Percentiles rank a stretch among this genome's conserved stretches.
phyloP scores from a whole-genome alignment of 2,329 filamentous ascomycete genomes.

The Trichoderma koningiopsis region DNA sequence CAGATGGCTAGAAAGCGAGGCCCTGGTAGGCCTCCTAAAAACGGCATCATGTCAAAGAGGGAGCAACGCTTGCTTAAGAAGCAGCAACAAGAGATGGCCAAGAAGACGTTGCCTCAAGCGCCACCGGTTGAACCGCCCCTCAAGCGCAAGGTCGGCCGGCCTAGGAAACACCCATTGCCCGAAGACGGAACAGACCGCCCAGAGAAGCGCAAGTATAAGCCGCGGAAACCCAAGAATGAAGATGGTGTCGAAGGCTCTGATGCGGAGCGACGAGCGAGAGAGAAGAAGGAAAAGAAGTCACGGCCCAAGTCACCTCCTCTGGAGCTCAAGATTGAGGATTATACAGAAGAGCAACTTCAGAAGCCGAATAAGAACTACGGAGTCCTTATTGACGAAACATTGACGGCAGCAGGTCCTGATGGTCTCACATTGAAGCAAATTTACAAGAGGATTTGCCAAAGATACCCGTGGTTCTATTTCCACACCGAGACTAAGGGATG shows the following conservation, averaged over 20 bases:
- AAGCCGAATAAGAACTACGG: conserved; percentile 66
- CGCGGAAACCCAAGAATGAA: conserved; percentile 57
- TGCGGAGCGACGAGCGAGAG: conserved; percentile 56
- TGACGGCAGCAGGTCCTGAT: conserved; percentile 55
- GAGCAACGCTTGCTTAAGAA: conserved; percentile 68
- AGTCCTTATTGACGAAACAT: conserved; percentile 61
- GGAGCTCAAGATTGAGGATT: conserved; percentile 57
- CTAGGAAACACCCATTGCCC: conserved; percentile 63
- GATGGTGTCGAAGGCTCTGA: conserved; percentile 59
- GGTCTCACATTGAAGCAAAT: conserved; percentile 63
- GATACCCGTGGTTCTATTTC: conserved; percentile 63
- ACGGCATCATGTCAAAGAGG: conserved; percentile 80
- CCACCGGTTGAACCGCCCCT: conserved; percentile 53
- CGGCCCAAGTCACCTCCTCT: conserved; percentile 63
- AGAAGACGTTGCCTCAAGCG: conserved; percentile 53
- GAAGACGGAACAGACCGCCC: conserved; percentile 57
- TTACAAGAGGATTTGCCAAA: conserved; percentile 61
- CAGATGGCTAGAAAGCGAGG: conserved; percentile 68
- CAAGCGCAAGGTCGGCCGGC: conserved; percentile 67
- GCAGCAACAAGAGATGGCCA: conserved; percentile 49
- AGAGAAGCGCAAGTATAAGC: conserved; percentile 69
- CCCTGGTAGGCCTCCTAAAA: conserved; percentile 79
- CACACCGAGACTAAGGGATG: conserved; percentile 64
- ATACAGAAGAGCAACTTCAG: conserved; percentile 59
- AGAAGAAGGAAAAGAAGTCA: conserved; percentile 63